Conservation (phyloP, 306 rosid genomes). For the Biancaea sappan region DNA sequence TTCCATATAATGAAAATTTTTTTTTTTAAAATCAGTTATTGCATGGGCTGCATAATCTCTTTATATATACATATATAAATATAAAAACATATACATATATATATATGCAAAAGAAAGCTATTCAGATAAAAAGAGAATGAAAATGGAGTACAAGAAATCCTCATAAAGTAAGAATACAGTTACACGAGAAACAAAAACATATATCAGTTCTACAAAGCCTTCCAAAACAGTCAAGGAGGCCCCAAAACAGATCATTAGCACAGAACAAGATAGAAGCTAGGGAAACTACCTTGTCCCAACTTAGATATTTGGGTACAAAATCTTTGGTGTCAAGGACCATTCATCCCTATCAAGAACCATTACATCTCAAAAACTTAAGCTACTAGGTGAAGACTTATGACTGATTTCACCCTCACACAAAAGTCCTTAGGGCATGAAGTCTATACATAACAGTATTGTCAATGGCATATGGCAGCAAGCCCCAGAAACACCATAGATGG, state of each 20-base stretch:
- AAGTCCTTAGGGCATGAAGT: not conserved
- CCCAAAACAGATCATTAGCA: not conserved
- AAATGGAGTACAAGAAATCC: not conserved
- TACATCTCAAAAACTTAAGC: not conserved
- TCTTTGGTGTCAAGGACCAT: not conserved
- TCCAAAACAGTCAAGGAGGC: not conserved
- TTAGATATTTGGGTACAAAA: not conserved
- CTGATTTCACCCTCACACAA: not conserved
- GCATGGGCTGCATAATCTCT: no score
- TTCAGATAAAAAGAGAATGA: not conserved
- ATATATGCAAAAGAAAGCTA: not conserved
- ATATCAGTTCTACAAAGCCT: not conserved
- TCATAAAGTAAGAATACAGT: conserved; percentile 18
- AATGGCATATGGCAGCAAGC: no score
- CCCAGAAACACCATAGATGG: no score
- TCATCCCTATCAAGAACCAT: not conserved
- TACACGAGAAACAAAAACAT: not conserved
- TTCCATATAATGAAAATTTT: conserved; percentile 2
- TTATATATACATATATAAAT: no score
- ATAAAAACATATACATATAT: no score
- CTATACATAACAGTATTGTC: no score
- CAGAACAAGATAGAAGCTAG: not conserved
- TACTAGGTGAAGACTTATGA: not conserved
- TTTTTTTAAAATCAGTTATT: no score
- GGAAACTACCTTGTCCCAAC: not conserved